Evolutionary conservation across 192 early-diverging fungal genomes (phyloP), one percentile per base, ranked within the genome.

Genomic region (Podila epicladia): DNA sequence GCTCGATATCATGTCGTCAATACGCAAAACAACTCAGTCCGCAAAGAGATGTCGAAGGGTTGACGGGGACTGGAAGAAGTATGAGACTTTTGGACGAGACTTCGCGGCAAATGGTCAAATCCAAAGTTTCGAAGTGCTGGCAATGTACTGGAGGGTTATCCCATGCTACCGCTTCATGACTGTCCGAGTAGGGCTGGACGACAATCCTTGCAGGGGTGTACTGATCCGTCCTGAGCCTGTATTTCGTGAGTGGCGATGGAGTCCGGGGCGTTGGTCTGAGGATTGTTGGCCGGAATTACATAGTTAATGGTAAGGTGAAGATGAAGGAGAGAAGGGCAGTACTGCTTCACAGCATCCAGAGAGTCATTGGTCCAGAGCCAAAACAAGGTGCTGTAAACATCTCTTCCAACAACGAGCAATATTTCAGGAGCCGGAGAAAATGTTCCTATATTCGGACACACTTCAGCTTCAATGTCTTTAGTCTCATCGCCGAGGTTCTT

Each of bases 291-390:
- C 13, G 8, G 31, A 1, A 41, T 26, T 9, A 51, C 24, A 26
- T 68, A 68, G 9, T 74, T 74, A 17, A 66, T 68, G 1, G 66
- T 68, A 20, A 74, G 38, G 29, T 74, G 73, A 15, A 74, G 26
- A 35, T 68, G 73, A 3, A 38, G 28, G 17, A 74, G 26, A 59
- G 17, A 35, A 7, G 73, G 65, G 37, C 73, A 69, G 7, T 45
- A 62, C 22, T 68, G 58, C 26, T 65, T 41, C 19, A 74, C 73
- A 2, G 49, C 64, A 22, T 55, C 33, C 5, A 74, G 29, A 32
- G 69, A 69, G 15, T 9, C 19, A 1, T 22, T 49, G 9, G 13
- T 26, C 73, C 73, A 74, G 5, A 59, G 8, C 73, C 73, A 74
- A 20, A 33, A 48, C 24, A 62, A 49, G 6, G 73, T 68, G 50